Percentiles rank a stretch among this genome's conserved stretches.
Evolutionary conservation across 495 filamentous ascomycete species (phyloP).

Genomic region (Trichoderma parareesei): DNA sequence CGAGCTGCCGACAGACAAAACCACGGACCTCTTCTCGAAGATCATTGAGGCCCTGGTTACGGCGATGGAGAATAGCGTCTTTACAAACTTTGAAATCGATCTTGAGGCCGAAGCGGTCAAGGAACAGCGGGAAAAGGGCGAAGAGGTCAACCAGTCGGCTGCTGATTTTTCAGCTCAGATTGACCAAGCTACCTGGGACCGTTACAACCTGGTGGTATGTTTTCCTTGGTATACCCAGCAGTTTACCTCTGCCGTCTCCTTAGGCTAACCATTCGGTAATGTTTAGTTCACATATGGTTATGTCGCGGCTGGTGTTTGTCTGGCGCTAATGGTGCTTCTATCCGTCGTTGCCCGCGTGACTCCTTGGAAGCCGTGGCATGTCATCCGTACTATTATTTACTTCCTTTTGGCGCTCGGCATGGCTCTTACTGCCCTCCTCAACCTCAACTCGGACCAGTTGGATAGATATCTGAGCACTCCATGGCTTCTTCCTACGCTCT

Average conservation of each 20-base stretch:
- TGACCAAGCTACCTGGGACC: slow-evolving; percentile 20
- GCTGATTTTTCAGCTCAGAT: slow-evolving; percentile 13
- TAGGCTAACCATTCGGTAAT: slow-evolving; percentile 1
- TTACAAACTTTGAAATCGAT: slow-evolving; percentile 22
- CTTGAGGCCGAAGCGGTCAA: slow-evolving; percentile 12
- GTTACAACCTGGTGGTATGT: slow-evolving; percentile 37
- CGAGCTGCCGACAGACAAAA: not conserved
- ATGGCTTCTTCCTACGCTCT: slow-evolving; percentile 34
- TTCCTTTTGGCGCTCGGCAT: slow-evolving; percentile 25
- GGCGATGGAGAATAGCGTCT: slow-evolving; percentile 18
- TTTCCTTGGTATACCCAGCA: not conserved
- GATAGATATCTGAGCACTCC: slow-evolving; percentile 20
- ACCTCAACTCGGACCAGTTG: slow-evolving; percentile 18
- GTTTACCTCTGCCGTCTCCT: not conserved
- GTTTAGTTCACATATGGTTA: slow-evolving; percentile 35
- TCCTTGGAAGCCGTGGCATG: slow-evolving; percentile 28
- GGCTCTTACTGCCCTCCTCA: slow-evolving; percentile 23
- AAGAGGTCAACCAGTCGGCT: not conserved
- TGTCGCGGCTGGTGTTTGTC: slow-evolving; percentile 32
- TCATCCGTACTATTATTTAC: slow-evolving; percentile 28
- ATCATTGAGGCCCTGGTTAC: not conserved
- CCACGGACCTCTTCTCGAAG: not conserved
- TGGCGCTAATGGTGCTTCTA: slow-evolving; percentile 34
- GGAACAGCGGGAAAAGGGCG: slow-evolving; percentile 7
- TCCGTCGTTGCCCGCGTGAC: slow-evolving; percentile 25